Conservation (phyloP, 1,284 basidiomycete species). For the Pisolithus thermaeus region DNA sequence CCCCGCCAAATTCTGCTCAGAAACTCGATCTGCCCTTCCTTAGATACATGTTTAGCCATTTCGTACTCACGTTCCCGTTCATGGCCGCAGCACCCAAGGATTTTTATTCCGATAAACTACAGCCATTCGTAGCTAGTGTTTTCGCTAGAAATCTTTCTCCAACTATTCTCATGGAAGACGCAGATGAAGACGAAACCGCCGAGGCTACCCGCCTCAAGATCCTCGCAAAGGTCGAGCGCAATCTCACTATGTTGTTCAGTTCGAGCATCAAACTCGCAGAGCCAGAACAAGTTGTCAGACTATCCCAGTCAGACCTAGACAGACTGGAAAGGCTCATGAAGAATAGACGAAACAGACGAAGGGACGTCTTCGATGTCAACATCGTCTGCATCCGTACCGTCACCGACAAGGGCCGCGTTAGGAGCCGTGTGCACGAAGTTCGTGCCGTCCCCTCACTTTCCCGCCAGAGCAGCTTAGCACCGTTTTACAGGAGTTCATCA, state of each 20-base stretch:
- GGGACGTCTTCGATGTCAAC: slow-evolving; percentile 77
- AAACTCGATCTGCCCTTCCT: slow-evolving; percentile 78
- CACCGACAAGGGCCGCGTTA: slow-evolving; percentile 74
- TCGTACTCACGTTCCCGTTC: slow-evolving; percentile 90
- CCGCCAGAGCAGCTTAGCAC: not conserved
- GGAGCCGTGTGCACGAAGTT: slow-evolving; percentile 83
- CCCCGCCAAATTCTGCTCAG: slow-evolving; percentile 58
- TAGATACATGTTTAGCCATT: slow-evolving; percentile 84
- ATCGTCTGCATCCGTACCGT: slow-evolving; percentile 81
- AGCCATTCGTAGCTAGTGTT: slow-evolving; percentile 84
- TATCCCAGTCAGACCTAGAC: slow-evolving; percentile 77
- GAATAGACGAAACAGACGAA: slow-evolving; percentile 48
- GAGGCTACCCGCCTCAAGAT: slow-evolving; percentile 53
- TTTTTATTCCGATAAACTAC: slow-evolving; percentile 90
- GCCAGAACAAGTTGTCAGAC: slow-evolving; percentile 80
- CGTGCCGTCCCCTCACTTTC: slow-evolving; percentile 6
- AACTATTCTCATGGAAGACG: slow-evolving; percentile 56
- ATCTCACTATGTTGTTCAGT: slow-evolving; percentile 74
- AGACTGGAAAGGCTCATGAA: slow-evolving; percentile 64
- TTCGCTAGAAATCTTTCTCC: slow-evolving; percentile 74
- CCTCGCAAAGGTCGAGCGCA: slow-evolving; percentile 75
- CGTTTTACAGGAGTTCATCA: slow-evolving; percentile 79
- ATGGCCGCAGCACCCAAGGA: slow-evolving; percentile 78
- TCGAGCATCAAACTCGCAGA: slow-evolving; percentile 79
- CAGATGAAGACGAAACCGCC: slow-evolving; percentile 42